Evolutionary conservation across 2,329 filamentous ascomycete species (phyloP), one percentile per base, ranked within the genome.

Genomic region (Phaeoacremonium minimum): DNA sequence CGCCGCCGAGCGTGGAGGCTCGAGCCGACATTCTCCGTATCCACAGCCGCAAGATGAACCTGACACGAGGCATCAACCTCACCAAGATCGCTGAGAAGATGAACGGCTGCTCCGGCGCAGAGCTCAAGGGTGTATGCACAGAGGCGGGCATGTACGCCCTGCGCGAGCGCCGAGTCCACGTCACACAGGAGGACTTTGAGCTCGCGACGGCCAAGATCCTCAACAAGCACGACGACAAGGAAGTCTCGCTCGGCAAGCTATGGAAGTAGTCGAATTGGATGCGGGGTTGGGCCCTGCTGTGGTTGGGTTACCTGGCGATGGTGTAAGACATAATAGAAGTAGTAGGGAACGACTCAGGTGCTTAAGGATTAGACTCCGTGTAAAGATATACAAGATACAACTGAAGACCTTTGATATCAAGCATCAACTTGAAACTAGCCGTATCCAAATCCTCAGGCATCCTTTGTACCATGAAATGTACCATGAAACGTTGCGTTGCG

Each of bases 81-180:
- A 95, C 79, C 54, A 98, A 98, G 80, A 95, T 97, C 53, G 93
- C 93, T 18, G 93, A 98, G 74, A 97, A 97, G 79, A 98, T 98
- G 93, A 96, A 96, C 56, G 93, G 93, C 35, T 98, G 93, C 66
- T 96, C 90, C 4, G 93, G 93, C 43, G 93, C 93, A 37, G 93
- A 98, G 67, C 68, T 98, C 52, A 98, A 98, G 80, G 93, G 93
- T 70, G 93, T 98, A 32, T 98, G 93, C 63, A 98, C 93, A 31
- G 93, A 98, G 66, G 89, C 93, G 4, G 93, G 93, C 53, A 98
- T 98, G 93, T 98, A 93, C 58, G 93, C 93, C 12, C 74, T 98
- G 46, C 83, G 93, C 51, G 93, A 98, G 70, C 77, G 93, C 58
- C 83, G 93, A 66, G 91, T 98, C 41, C 93, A 98, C 62, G 93